These are phyloP conservation scores for Neoarthrinium moseri DNA, from an alignment of 2,329 filamentous ascomycete species.

Conservation along the genomic window DNA sequence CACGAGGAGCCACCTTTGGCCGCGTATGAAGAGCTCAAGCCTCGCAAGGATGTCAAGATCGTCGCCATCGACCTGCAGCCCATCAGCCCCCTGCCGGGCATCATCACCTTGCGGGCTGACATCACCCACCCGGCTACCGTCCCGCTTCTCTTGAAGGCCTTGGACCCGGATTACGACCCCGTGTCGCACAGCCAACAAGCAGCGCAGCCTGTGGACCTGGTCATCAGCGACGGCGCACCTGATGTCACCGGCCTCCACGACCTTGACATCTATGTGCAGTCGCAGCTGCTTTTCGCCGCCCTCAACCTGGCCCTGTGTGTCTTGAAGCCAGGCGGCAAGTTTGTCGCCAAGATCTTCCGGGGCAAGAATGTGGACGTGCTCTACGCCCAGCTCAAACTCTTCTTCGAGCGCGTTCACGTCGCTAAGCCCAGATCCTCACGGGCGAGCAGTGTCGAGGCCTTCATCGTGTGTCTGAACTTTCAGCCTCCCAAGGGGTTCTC, in stretches of 20 bases:
- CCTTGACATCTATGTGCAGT: slow-evolving; percentile 97
- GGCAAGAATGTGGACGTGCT: slow-evolving; percentile 94
- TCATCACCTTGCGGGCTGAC: slow-evolving; percentile 88
- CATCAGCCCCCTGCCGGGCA: slow-evolving; percentile 90
- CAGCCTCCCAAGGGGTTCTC: slow-evolving; percentile 73
- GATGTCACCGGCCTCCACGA: slow-evolving; percentile 97
- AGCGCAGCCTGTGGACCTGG: slow-evolving; percentile 82
- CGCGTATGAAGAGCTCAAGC: slow-evolving; percentile 28
- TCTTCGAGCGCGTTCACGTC: slow-evolving; percentile 84
- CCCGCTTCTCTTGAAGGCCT: slow-evolving; percentile 78
- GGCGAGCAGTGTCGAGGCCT: slow-evolving; percentile 96
- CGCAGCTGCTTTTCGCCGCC: slow-evolving; percentile 89
- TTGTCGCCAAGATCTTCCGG: slow-evolving; percentile 97
- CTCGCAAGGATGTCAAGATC: slow-evolving; percentile 79
- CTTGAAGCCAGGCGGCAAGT: slow-evolving; percentile 87
- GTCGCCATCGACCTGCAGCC: slow-evolving; percentile 95
- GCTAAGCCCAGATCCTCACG: slow-evolving; percentile 92
- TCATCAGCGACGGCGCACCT: slow-evolving; percentile 91
- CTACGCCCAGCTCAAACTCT: slow-evolving; percentile 88
- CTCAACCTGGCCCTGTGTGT: slow-evolving; percentile 93
- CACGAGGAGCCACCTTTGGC: slow-evolving; percentile 14
- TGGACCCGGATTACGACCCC: slow-evolving; percentile 70
- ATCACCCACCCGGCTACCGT: slow-evolving; percentile 97
- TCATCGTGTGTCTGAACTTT: slow-evolving; percentile 93
- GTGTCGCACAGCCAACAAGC: slow-evolving; percentile 48